A percentile compares a stretch with the other conserved stretches of the same genome.
Conservation (phyloP, 108 stramenopile species). For the Mediolabrus comicus region DNA sequence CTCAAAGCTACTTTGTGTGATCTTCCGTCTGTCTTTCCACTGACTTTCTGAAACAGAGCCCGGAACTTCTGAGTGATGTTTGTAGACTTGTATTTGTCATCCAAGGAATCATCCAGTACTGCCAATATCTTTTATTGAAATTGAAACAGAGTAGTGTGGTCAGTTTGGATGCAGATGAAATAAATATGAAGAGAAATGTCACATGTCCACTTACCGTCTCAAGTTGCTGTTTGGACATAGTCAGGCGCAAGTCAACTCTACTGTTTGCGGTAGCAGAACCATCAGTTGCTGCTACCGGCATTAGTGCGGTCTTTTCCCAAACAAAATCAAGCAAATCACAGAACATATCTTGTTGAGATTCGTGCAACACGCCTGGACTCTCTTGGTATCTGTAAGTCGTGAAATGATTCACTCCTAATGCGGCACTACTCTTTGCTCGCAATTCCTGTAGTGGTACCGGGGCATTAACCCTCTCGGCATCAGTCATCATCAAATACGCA, state of each 20-base stretch:
- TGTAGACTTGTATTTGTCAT: conserved; percentile 4
- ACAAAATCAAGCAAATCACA: conserved; percentile 21
- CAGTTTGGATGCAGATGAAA: not conserved
- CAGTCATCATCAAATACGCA: conserved; percentile 32
- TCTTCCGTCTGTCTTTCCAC: not conserved
- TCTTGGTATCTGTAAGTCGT: conserved; percentile 5
- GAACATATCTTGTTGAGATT: not conserved
- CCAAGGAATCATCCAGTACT: conserved; percentile 6
- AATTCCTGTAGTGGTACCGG: conserved; percentile 15
- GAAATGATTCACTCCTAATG: not conserved
- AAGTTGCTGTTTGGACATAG: conserved; percentile 7
- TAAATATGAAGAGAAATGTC: not conserved
- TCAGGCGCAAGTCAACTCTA: conserved; percentile 12
- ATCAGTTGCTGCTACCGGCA: conserved; percentile 78
- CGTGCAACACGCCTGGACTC: conserved; percentile 7
- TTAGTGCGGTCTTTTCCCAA: conserved; percentile 1
- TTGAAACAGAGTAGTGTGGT: not conserved
- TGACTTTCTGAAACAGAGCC: not conserved
- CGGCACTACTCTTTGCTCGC: not conserved
- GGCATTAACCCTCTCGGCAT: conserved; percentile 9
- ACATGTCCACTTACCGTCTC: not conserved
- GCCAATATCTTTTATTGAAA: not conserved
- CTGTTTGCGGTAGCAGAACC: too few relatives aligned
- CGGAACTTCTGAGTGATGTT: not conserved
- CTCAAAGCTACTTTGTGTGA: conserved; percentile 35